A percentile compares a stretch with the other conserved stretches of the same genome.
Conservation (phyloP, 2,329 filamentous ascomycete genomes). For the Daldinia sp. region DNA sequence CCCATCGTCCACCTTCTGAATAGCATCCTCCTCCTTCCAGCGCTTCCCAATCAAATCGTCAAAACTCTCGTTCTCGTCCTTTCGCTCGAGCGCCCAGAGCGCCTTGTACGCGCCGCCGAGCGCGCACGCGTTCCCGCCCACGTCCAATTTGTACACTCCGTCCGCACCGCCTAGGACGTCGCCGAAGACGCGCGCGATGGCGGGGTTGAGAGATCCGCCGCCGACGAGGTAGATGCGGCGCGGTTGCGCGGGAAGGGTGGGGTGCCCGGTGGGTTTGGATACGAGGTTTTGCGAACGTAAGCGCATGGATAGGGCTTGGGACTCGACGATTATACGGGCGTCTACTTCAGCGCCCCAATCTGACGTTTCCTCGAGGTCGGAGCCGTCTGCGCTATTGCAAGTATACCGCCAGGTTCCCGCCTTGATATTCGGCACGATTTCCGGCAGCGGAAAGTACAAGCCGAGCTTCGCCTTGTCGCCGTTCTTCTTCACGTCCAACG, state of each 20-base stretch:
- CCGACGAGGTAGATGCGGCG: conserved; percentile 93
- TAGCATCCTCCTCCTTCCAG: conserved; percentile 86
- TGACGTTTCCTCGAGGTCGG: conserved; percentile 53
- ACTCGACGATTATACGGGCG: conserved; percentile 87
- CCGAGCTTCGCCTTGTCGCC: conserved; percentile 78
- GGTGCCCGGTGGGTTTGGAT: conserved; percentile 53
- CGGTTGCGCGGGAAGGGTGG: conserved; percentile 78
- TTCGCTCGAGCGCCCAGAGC: conserved; percentile 84
- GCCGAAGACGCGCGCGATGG: conserved; percentile 84
- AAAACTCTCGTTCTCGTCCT: conserved; percentile 72
- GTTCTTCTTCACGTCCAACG: conserved; percentile 67
- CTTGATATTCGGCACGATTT: conserved; percentile 92
- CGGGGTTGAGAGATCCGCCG: conserved; percentile 87
- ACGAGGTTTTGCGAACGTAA: conserved; percentile 84
- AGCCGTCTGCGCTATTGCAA: conserved; percentile 64
- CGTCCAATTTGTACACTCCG: conserved; percentile 91
- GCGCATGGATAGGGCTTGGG: conserved; percentile 90
- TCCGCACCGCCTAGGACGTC: conserved; percentile 89
- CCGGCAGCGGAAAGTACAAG: conserved; percentile 93
- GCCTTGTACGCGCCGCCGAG: conserved; percentile 95
- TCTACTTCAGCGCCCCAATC: conserved; percentile 73
- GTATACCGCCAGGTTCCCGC: conserved; percentile 88
- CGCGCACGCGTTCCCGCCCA: conserved; percentile 94
- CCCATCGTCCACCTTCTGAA: conserved; percentile 83
- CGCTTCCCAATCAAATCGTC: conserved; percentile 84